Percentiles rank a stretch among this genome's conserved stretches.
Conservation (phyloP, 305 asterid species). For the Fraxinus sp. region DNA sequence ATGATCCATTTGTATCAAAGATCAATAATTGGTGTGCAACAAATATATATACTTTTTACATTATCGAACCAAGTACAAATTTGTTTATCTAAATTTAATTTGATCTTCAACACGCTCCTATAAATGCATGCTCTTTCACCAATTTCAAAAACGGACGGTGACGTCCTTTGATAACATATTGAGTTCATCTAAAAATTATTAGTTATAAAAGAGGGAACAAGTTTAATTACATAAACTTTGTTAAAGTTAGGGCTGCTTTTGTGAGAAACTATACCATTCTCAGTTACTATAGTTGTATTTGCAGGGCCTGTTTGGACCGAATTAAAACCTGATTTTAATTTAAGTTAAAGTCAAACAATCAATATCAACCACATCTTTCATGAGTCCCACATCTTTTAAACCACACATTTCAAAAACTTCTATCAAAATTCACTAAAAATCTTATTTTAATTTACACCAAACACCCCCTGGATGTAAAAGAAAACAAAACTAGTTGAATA, state of each 20-base stretch:
- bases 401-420: too few relatives aligned
- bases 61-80: neutral
- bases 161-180: neutral
- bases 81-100: neutral
- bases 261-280: neutral
- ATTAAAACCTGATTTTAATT: too few relatives aligned
- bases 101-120: neutral
- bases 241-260: neutral
- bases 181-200: neutral
- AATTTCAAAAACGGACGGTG: neutral
- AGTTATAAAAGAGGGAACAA: neutral
- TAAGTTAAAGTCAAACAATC: too few relatives aligned
- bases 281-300: neutral
- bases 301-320: neutral
- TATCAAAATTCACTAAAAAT: too few relatives aligned
- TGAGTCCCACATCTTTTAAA: too few relatives aligned
- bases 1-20: neutral
- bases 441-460: too few relatives aligned
- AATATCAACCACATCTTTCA: too few relatives aligned
- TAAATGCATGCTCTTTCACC: neutral
- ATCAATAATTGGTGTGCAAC: constrained; percentile 19
- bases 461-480: neutral
- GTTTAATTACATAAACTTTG: neutral
- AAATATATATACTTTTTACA: neutral
- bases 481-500: neutral